Evolutionary conservation across 192 early-diverging fungal species (phyloP).

Genomic region (Lobosporangium transversale): DNA sequence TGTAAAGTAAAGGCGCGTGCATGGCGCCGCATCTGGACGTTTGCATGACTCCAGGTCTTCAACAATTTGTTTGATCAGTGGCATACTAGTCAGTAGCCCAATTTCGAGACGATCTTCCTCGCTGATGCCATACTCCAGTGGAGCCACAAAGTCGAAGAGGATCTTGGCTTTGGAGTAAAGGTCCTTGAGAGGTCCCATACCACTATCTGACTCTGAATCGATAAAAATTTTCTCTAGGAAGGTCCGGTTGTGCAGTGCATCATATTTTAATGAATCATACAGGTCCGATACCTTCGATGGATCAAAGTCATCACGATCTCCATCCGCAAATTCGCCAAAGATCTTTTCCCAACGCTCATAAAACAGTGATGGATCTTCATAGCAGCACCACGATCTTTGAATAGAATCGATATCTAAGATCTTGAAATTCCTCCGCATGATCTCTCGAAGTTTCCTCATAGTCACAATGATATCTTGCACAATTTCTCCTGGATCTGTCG

Average conservation of each 20-base stretch:
- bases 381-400: constrained; percentile 91
- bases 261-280: constrained; percentile 98
- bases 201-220: constrained; percentile 33
- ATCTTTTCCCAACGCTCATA: constrained; percentile 98
- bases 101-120: constrained; percentile 86
- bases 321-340: constrained; percentile 83
- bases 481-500: constrained; percentile 56
- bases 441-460: constrained; percentile 70
- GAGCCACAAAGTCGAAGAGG: constrained; percentile 93
- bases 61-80: constrained; percentile 83
- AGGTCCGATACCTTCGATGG: constrained; percentile 92
- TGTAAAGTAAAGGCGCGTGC: constrained; percentile 92
- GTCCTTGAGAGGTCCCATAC: constrained; percentile 56
- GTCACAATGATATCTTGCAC: constrained; percentile 77
- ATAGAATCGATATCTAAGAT: constrained; percentile 65
- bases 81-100: constrained; percentile 79
- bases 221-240: constrained; percentile 84
- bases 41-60: constrained; percentile 73
- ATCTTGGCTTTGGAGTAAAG: constrained; percentile 85
- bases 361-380: constrained; percentile 85
- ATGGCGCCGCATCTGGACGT: constrained; percentile 56
- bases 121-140: constrained; percentile 92
- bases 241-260: constrained; percentile 91
- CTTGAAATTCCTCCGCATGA: constrained; percentile 85
- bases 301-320: constrained; percentile 63